Base-by-base conservation (phyloP, 2,329 filamentous ascomycete genomes). In the Diplodia mutila region DNA sequence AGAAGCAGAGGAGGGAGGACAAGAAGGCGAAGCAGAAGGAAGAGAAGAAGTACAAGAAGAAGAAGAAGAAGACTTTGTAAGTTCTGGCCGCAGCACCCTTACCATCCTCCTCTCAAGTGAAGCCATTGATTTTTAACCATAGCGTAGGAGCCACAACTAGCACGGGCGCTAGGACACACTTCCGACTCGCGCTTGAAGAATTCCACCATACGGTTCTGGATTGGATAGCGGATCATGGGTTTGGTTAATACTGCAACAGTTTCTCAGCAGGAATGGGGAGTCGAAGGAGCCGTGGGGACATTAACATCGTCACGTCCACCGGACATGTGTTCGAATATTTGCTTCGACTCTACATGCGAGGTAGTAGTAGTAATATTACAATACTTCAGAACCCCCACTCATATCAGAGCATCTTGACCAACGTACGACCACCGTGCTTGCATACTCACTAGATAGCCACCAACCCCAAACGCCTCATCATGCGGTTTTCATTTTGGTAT, bases 391-490 rank as follows among this genome's bases (percentile, higher is more conserved):
- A 46, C 8, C 32, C 32, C 8, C 3, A 7, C 32, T 34, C 32
- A 12, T 46, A 46, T 11, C n/a, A 46, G n/a, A n/a, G 42, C 42
- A n/a, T 21, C 42, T 9, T 21, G n/a, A 14, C n/a, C 23, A n/a
- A 7, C 18, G 51, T 3, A n/a, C 3, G n/a, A 14, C n/a, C 23
- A n/a, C 16, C 18, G 51, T 3, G 11, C 3, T 18, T 54, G 51
- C 23, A 27, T n/a, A 32, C 3, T 14, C 18, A 8, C 29, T 32
- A 32, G 6, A 9, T 32, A 25, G 2, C 48, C 46, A 29, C 21
- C 34, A 34, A 55, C 14, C 49, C 52, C 52, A 27, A 66, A 66
- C 64, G 64, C 64, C 64, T 9, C 7, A 23, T 34, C 16, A 59
- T 48, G 53, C 52, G 29, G 9, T 21, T 29, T 37, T 16, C 25